Evolutionary conservation across 768 basidiomycete species (phyloP), one percentile per base, ranked within the genome.

Genomic region (Lanmaoa pseudosensibilis): DNA sequence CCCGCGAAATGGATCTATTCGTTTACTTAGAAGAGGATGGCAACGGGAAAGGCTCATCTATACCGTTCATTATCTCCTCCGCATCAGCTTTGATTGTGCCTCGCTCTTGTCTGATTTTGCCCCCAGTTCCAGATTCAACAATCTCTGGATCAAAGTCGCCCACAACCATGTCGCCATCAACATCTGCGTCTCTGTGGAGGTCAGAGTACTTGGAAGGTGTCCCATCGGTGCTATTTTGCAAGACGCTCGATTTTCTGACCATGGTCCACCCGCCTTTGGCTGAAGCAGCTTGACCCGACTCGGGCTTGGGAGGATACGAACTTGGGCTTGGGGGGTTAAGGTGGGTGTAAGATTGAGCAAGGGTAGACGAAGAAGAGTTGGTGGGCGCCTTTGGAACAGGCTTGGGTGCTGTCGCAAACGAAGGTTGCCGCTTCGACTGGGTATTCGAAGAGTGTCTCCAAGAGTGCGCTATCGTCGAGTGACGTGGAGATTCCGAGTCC

Each of bases 311-410:
- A 21, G 87, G 85, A 71, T 91, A 91, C 16, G 90, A 91, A 57
- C 85, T 83, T 27, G 87, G 84, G 69, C 84, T 84, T 23, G 90
- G 90, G 3, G 84, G 83, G 59, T 78, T 80, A 37, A 93, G 73
- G 71, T 92, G 89, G 46, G 90, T 93, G 72, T 90, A 93, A 11
- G 90, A 92, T 60, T 86, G 88, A 34, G 87, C 82, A 21, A 92
- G 78, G 30, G 85, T 85, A 1, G 86, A 86, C 1, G 84, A 83
- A 6, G 87, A 88, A 9, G 80, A 79, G 69, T 77, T 78, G 19
- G 65, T 71, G 57, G 71, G 59, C 8, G 74, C 70, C 52, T 74
- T 78, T 48, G 84, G 84, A 12, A 86, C 83, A 40, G 80, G 80
- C 59, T 77, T 83, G 15, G 88, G 83, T 19, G 80, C 74, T 21